Percentiles rank a stretch among this genome's conserved stretches.
These are phyloP conservation scores for Arxiozyma heterogenica DNA, from an alignment of 1,139 yeast species.

Conservation along the genomic window DNA sequence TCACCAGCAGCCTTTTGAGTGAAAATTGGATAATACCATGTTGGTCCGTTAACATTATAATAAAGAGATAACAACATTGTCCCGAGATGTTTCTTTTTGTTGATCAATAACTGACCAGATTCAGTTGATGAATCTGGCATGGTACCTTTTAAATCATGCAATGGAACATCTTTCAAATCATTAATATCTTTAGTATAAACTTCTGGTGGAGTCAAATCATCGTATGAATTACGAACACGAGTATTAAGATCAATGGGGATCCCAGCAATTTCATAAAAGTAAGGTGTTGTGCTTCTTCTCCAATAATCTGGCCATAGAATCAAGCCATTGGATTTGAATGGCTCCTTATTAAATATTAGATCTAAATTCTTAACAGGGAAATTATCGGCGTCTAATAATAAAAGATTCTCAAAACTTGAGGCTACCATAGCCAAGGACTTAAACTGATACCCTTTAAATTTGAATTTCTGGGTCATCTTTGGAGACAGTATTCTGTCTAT, in stretches of 20 bases:
- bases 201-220: conserved; percentile 32
- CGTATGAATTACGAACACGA: conserved; percentile 37
- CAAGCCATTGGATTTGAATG: conserved; percentile 49
- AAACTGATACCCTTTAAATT: conserved; percentile 48
- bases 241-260: conserved; percentile 34
- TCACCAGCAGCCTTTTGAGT: conserved; percentile 84
- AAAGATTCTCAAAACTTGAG: conserved; percentile 49
- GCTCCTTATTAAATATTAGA: conserved; percentile 37
- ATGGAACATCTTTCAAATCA: conserved; percentile 37
- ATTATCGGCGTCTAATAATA: conserved; percentile 63
- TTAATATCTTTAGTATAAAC: conserved; percentile 26
- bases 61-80: conserved; percentile 61
- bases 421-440: conserved; percentile 54
- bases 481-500: conserved; percentile 32
- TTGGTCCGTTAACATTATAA: conserved; percentile 73
- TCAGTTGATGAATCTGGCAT: conserved; percentile 78
- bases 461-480: conserved; percentile 30
- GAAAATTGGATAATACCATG: conserved; percentile 70
- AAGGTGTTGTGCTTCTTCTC: conserved; percentile 65
- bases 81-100: conserved; percentile 55
- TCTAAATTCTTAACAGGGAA: conserved; percentile 51
- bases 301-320: conserved; percentile 81
- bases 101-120: conserved; percentile 70
- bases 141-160: conserved; percentile 60
- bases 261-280: conserved; percentile 57